Conservation (phyloP, 805 yeast genomes). For the Nakazawaea holstii region DNA sequence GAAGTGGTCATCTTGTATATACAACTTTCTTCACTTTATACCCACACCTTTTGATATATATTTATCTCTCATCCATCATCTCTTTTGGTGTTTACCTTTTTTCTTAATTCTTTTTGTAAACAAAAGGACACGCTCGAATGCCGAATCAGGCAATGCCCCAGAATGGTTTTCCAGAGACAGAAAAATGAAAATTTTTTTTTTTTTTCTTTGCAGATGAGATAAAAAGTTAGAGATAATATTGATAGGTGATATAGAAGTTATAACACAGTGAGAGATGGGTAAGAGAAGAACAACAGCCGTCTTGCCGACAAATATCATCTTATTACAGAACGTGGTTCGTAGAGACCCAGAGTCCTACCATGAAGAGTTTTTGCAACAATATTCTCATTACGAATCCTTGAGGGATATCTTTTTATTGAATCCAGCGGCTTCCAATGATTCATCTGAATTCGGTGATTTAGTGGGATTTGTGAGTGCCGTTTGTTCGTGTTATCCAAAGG, state of each 20-base stretch:
- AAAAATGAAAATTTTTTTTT: background rate
- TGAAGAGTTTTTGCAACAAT: constrained; percentile 92
- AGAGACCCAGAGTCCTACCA: constrained; percentile 92
- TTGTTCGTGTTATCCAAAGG: constrained; percentile 83
- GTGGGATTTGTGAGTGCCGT: constrained; percentile 92
- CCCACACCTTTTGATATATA: too few species aligned
- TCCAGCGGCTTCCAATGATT: constrained; percentile 41
- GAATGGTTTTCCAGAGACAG: background rate
- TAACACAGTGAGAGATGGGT: constrained; percentile 50
- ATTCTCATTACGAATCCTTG: constrained; percentile 85
- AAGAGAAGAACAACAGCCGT: constrained; percentile 88
- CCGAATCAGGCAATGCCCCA: background rate
- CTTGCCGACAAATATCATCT: constrained; percentile 85
- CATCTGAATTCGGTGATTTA: constrained; percentile 72
- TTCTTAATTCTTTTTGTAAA: background rate
- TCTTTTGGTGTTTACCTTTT: background rate
- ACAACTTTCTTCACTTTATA: background rate
- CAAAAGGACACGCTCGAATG: background rate
- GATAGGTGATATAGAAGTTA: background rate
- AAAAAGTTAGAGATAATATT: background rate
- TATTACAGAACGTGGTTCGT: constrained; percentile 86
- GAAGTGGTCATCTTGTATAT: background rate
- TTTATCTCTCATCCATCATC: background rate
- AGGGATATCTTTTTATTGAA: constrained; percentile 80
- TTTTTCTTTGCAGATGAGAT: constrained; percentile 5